Evolutionary conservation across 75 land plant genomes (phyloP).

Genomic region (Cupressus sempervirens): DNA sequence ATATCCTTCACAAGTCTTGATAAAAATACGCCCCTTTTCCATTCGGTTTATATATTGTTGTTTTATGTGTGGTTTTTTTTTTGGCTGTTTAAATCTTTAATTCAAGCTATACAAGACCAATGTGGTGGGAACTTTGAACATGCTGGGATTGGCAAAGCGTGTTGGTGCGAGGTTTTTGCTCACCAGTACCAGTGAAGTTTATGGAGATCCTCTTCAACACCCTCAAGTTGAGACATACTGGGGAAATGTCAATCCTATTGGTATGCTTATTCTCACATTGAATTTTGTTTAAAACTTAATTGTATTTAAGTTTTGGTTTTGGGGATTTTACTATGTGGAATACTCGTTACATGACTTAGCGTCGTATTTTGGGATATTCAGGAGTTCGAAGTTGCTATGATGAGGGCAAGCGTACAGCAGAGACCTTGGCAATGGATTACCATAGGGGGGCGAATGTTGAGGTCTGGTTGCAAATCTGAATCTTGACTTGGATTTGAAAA

Average conservation of each 20-base stretch:
- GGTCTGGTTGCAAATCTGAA: conserved; percentile 29
- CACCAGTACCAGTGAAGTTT: conserved; percentile 84
- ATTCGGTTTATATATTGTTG: conserved; percentile 14
- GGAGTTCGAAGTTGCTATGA: conserved; percentile 92
- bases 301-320: not conserved
- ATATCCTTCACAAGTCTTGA: conserved; percentile 64
- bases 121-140: conserved; percentile 83
- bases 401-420: conserved; percentile 84
- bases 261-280: conserved; percentile 17
- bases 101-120: conserved; percentile 64
- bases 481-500: not conserved
- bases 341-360: not conserved
- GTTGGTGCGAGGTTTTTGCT: conserved; percentile 76
- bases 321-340: not conserved
- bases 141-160: conserved; percentile 82
- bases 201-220: conserved; percentile 87
- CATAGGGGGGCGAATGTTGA: conserved; percentile 81
- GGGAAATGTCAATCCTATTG: conserved; percentile 91
- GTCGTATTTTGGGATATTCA: conserved; percentile 10
- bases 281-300: not conserved
- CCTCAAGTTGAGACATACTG: conserved; percentile 81
- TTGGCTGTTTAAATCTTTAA: conserved; percentile 1
- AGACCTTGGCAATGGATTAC: conserved; percentile 88
- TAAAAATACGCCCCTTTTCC: not conserved
- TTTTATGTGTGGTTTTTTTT: conserved; percentile 40